Conservation (phyloP, 179 eudicot species). For the Kewa caespitosa region DNA sequence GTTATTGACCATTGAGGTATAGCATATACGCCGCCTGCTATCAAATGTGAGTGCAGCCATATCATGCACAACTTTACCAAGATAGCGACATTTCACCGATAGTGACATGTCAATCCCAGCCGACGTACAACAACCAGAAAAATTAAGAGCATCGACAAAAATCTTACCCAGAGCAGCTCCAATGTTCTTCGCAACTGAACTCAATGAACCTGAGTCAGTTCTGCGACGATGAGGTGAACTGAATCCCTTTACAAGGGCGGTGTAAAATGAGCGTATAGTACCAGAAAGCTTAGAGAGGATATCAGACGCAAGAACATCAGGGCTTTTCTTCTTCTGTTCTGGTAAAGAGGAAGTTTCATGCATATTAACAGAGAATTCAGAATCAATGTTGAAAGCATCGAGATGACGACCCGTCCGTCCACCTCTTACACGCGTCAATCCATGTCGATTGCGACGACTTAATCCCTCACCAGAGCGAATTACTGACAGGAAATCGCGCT, state of each 20-base stretch:
- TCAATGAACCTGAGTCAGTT: slow-evolving; percentile 75
- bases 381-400: slow-evolving; percentile 73
- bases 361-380: slow-evolving; percentile 57
- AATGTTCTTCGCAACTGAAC: slow-evolving; percentile 79
- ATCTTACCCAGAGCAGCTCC: slow-evolving; percentile 81
- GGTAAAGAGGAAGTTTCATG: slow-evolving; percentile 48
- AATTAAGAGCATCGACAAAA: slow-evolving; percentile 76
- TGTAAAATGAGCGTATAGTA: slow-evolving; percentile 72
- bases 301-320: slow-evolving; percentile 74
- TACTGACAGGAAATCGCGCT: slow-evolving; percentile 83
- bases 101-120: slow-evolving; percentile 52
- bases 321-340: slow-evolving; percentile 83
- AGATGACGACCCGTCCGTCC: slow-evolving; percentile 82
- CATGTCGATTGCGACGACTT: slow-evolving; percentile 86
- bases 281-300: slow-evolving; percentile 71
- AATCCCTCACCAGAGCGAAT: slow-evolving; percentile 82
- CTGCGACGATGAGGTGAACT: slow-evolving; percentile 90
- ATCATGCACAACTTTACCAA: slow-evolving; percentile 94
- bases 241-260: slow-evolving; percentile 83
- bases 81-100: slow-evolving; percentile 87
- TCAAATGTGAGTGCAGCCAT: slow-evolving; percentile 84
- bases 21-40: slow-evolving; percentile 74
- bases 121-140: slow-evolving; percentile 58
- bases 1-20: slow-evolving; percentile 77
- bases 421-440: slow-evolving; percentile 80